phyloP scores from a whole-genome alignment of 345 rosid genomes.

The Dovyalis caffra region DNA sequence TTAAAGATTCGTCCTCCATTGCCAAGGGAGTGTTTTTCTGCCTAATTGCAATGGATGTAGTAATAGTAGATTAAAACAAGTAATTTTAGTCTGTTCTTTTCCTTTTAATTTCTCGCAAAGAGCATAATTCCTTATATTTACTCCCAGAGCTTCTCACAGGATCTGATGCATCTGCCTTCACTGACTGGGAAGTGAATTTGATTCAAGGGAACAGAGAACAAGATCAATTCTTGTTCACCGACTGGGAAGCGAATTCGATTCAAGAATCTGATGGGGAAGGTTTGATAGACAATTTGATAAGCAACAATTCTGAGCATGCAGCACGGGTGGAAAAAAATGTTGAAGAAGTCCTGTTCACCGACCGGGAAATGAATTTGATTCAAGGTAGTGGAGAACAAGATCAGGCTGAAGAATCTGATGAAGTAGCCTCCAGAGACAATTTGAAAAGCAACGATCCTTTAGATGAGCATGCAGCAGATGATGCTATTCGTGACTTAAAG shows the following conservation, averaged over 20 bases:
- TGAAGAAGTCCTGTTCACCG: neutral
- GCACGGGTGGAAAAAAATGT: constrained; percentile 2
- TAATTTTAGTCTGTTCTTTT: neutral
- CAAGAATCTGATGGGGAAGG: neutral
- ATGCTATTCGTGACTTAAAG: neutral
- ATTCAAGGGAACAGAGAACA: constrained; percentile 8
- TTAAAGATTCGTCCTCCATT: neutral
- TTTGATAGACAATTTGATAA: neutral
- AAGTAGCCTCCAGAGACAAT: neutral
- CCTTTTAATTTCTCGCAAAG: neutral
- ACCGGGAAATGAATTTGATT: neutral
- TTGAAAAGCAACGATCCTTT: neutral
- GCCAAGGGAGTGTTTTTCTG: neutral
- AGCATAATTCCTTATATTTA: neutral
- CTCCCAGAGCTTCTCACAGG: neutral
- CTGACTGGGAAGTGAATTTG: constrained; percentile 17
- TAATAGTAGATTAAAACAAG: too few relatives aligned
- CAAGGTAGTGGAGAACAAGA: neutral
- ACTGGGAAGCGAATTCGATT: constrained; percentile 13
- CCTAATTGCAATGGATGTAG: neutral
- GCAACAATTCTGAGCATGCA: neutral
- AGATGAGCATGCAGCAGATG: neutral
- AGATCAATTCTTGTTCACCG: neutral
- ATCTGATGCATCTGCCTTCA: constrained; percentile 3
- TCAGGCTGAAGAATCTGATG: neutral